Percentiles rank a stretch among this genome's conserved stretches.
phyloP scores from a whole-genome alignment of 2,329 filamentous ascomycete species.

The Fusarium tjaetaba region DNA sequence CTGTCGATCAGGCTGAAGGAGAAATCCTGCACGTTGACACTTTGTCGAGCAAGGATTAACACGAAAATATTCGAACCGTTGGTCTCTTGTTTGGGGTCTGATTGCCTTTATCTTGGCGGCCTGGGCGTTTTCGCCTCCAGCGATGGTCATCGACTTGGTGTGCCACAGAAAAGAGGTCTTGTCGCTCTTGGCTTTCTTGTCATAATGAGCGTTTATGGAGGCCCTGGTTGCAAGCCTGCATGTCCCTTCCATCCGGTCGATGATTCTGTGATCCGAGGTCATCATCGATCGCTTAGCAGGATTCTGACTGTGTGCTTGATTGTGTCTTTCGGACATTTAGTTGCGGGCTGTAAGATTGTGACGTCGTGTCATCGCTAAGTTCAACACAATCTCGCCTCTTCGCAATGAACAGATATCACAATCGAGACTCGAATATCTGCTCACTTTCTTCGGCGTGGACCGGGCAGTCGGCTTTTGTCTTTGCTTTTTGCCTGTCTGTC shows the following conservation, averaged over 20 bases:
- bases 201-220: constrained; percentile 12
- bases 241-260: constrained; percentile 22
- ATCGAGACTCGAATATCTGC: not conserved
- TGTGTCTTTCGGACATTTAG: not conserved
- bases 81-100: not conserved
- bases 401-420: not conserved
- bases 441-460: constrained; percentile 5
- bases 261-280: constrained; percentile 24
- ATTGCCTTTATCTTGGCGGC: constrained; percentile 22
- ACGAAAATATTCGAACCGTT: not conserved
- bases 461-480: not conserved
- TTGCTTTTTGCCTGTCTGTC: not conserved
- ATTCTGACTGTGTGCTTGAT: not conserved
- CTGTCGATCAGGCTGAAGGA: constrained; percentile 7
- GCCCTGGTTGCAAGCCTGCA: not conserved
- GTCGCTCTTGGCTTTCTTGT: constrained; percentile 23
- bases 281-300: constrained; percentile 9
- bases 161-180: constrained; percentile 13
- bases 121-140: constrained; percentile 28
- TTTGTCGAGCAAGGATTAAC: constrained; percentile 7
- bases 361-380: constrained; percentile 1
- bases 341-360: not conserved
- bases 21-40: not conserved
- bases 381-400: not conserved
- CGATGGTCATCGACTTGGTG: constrained; percentile 6